Percentiles rank a stretch among this genome's conserved stretches.
Conservation (phyloP, 2,329 filamentous ascomycete genomes). For the Cladosporium phlei region DNA sequence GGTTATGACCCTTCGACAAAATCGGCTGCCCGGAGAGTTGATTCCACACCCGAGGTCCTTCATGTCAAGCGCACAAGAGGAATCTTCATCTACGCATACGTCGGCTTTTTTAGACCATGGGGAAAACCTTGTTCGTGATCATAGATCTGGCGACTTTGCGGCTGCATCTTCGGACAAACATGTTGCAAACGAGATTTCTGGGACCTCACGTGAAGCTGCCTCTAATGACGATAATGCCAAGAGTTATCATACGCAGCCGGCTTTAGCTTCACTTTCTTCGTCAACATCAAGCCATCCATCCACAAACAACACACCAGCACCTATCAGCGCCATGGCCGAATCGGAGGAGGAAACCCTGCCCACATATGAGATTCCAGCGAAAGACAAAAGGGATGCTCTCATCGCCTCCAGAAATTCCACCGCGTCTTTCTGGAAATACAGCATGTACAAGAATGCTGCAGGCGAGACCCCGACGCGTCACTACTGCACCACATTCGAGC, state of each 20-base stretch:
- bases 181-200: too few relatives aligned
- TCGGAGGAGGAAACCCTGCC: constrained; percentile 16
- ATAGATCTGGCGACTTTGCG: too few relatives aligned
- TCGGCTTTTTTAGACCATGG: too few relatives aligned
- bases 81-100: too few relatives aligned
- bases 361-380: constrained; percentile 24
- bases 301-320: background rate
- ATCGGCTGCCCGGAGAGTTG: too few relatives aligned
- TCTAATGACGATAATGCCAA: constrained; percentile 7
- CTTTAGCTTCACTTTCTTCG: constrained; percentile 4
- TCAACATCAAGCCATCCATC: background rate
- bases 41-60: too few relatives aligned
- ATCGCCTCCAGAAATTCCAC: constrained; percentile 25
- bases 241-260: background rate
- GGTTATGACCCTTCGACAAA: too few relatives aligned
- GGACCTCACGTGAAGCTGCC: background rate
- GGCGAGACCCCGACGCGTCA: constrained; percentile 61
- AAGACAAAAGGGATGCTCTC: constrained; percentile 25
- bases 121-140: too few relatives aligned
- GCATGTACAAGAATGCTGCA: constrained; percentile 57
- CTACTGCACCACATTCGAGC: constrained; percentile 67
- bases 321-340: background rate
- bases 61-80: too few relatives aligned
- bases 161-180: too few relatives aligned
- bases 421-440: constrained; percentile 58